A percentile compares a stretch with the other conserved stretches of the same genome.
phyloP scores from a whole-genome alignment of 139 green algal species.

The Chlorella vulgaris region DNA sequence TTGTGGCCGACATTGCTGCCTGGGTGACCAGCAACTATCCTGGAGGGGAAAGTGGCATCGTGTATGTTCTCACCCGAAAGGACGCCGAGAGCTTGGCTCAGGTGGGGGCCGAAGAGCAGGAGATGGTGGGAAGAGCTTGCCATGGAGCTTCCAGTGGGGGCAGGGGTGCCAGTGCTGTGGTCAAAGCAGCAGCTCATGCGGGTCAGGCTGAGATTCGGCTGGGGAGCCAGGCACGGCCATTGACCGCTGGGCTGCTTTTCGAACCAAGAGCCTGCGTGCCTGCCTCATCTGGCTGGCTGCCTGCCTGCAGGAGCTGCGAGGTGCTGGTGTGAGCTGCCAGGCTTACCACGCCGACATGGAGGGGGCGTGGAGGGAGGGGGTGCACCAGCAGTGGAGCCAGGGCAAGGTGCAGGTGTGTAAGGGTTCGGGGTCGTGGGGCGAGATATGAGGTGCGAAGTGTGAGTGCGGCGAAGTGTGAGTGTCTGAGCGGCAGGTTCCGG shows the following conservation, averaged over 20 bases:
- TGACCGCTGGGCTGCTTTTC: not conserved
- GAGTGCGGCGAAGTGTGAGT: not conserved
- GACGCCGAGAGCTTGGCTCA: conserved; percentile 38
- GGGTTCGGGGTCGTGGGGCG: not conserved
- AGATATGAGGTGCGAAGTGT: not conserved
- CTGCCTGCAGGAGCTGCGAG: conserved; percentile 51
- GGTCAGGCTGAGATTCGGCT: too few species aligned
- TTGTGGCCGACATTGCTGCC: conserved; percentile 45
- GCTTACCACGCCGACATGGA: conserved; percentile 92
- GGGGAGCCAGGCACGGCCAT: too few species aligned
- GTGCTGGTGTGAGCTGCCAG: conserved; percentile 52
- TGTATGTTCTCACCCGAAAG: conserved; percentile 88
- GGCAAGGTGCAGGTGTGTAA: conserved; percentile 2
- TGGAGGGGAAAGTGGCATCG: conserved; percentile 70
- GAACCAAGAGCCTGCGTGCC: not conserved
- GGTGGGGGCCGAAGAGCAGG: too few species aligned
- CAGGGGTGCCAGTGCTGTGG: too few species aligned
- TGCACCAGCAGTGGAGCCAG: conserved; percentile 20
- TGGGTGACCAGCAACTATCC: conserved; percentile 60
- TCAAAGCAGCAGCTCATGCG: too few species aligned
- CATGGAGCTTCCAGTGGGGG: too few species aligned
- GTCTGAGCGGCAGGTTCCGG: not conserved
- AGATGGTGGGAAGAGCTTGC: too few species aligned
- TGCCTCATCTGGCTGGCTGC: not conserved
- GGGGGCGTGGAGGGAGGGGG: conserved; percentile 27